These are phyloP conservation scores for Phytopythium oedochilum DNA, from an alignment of 352 stramenopile genomes.

Conservation along the genomic window DNA sequence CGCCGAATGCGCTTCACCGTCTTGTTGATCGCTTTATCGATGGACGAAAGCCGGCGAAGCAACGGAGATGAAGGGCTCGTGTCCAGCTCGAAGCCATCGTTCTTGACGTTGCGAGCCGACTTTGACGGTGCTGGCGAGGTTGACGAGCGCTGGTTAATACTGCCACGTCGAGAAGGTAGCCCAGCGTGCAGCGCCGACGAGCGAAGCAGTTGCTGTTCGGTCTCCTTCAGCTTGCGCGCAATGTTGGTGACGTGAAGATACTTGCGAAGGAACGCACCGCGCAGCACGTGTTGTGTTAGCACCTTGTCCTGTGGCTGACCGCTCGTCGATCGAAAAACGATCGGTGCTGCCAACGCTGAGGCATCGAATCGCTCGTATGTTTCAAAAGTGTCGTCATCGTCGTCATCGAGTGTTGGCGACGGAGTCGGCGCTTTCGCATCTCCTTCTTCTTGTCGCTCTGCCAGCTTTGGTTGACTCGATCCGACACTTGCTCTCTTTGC, in stretches of 20 bases:
- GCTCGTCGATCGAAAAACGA: conserved; percentile 31
- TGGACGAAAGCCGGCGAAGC: conserved; percentile 38
- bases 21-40: conserved; percentile 63
- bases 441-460: neutral
- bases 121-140: neutral
- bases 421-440: conserved; percentile 1
- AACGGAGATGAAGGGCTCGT: conserved; percentile 11
- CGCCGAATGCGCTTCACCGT: conserved; percentile 51
- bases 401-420: neutral
- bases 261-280: conserved; percentile 57
- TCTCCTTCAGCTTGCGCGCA: conserved; percentile 59
- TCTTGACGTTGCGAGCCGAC: neutral
- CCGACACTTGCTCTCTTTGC: neutral
- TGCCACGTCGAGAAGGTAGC: conserved; percentile 7
- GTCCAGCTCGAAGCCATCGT: neutral
- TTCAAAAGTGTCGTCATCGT: neutral
- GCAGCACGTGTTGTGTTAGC: conserved; percentile 53
- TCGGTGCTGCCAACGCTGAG: conserved; percentile 16
- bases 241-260: conserved; percentile 65
- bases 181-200: conserved; percentile 22
- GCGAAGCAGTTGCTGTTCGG: conserved; percentile 41
- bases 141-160: neutral
- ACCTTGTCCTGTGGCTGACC: conserved; percentile 30
- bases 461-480: neutral
- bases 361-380: conserved; percentile 6